Percentiles rank a stretch among this genome's conserved stretches.
Evolutionary conservation across 805 yeast genomes (phyloP).

Genomic region (Dipodascopsis uninucleata): DNA sequence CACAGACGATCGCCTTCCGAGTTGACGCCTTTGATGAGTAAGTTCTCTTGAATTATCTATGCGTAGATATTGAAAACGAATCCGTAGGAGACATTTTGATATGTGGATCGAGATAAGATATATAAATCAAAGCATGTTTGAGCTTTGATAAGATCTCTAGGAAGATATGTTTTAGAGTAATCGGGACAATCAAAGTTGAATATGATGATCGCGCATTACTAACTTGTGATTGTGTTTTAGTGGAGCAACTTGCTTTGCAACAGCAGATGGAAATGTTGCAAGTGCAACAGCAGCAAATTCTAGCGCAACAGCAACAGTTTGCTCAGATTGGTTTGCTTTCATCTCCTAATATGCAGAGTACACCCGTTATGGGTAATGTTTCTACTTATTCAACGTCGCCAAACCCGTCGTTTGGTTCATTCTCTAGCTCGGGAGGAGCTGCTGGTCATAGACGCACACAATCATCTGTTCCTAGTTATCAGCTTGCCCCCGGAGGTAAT

Average conservation of each 20-base stretch:
- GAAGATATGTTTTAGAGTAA: neutral
- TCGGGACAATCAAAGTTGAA: neutral
- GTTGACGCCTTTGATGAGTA: conserved; percentile 81
- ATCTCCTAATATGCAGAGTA: conserved; percentile 7
- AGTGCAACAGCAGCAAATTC: conserved; percentile 83
- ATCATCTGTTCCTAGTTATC: conserved; percentile 31
- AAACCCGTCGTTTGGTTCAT: conserved; percentile 3
- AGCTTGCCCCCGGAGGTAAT: conserved; percentile 13
- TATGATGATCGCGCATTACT: too few relatives aligned
- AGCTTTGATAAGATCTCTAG: neutral
- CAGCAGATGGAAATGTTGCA: conserved; percentile 89
- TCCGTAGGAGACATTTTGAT: neutral
- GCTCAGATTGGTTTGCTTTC: conserved; percentile 35
- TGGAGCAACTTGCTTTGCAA: conserved; percentile 72
- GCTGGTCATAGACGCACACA: conserved; percentile 38
- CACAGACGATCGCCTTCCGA: conserved; percentile 96
- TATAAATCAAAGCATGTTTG: neutral
- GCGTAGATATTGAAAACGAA: neutral
- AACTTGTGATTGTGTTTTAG: conserved; percentile 33
- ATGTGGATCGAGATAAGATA: neutral
- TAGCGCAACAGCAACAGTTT: conserved; percentile 59
- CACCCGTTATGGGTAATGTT: conserved; percentile 15
- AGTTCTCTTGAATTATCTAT: conserved; percentile 29
- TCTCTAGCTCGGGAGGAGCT: conserved; percentile 7
- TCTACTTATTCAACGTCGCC: conserved; percentile 20